Percentiles rank a stretch among this genome's conserved stretches.
Evolutionary conservation across 208 protist species (phyloP).

Genomic region (Willaertia magna): DNA sequence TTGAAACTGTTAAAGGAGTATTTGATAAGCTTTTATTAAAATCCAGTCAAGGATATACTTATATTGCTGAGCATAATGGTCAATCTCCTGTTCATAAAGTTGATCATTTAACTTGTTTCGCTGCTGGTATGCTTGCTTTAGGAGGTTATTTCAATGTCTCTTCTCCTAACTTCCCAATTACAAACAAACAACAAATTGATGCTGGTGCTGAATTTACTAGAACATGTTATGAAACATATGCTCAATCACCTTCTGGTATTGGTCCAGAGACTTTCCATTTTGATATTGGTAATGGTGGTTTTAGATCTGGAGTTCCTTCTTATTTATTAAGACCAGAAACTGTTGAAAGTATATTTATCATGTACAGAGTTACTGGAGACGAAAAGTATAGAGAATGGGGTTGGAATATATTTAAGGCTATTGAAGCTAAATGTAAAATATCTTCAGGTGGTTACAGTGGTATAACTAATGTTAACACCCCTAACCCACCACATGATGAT

Average conservation of each 20-base stretch:
- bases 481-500: slow-evolving; percentile 26
- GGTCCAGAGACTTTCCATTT: slow-evolving; percentile 39
- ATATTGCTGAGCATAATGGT: background rate
- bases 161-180: too few species aligned
- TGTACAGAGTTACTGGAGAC: slow-evolving; percentile 44
- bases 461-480: background rate
- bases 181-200: background rate
- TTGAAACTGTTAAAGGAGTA: slow-evolving; percentile 7
- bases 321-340: slow-evolving; percentile 43
- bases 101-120: slow-evolving; percentile 26
- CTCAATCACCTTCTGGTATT: slow-evolving; percentile 30
- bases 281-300: background rate
- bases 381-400: slow-evolving; percentile 50
- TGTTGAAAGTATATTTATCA: slow-evolving; percentile 49
- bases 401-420: slow-evolving; percentile 52
- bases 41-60: background rate
- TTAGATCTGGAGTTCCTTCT: background rate
- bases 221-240: slow-evolving; percentile 44
- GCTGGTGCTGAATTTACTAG: slow-evolving; percentile 25
- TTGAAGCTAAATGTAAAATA: slow-evolving; percentile 33
- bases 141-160: background rate
- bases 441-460: slow-evolving; percentile 12
- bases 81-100: background rate
- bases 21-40: background rate
- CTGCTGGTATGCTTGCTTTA: slow-evolving; percentile 24